Evolutionary conservation across 352 stramenopile species (phyloP).

Genomic region (Globisporangium middletonii): DNA sequence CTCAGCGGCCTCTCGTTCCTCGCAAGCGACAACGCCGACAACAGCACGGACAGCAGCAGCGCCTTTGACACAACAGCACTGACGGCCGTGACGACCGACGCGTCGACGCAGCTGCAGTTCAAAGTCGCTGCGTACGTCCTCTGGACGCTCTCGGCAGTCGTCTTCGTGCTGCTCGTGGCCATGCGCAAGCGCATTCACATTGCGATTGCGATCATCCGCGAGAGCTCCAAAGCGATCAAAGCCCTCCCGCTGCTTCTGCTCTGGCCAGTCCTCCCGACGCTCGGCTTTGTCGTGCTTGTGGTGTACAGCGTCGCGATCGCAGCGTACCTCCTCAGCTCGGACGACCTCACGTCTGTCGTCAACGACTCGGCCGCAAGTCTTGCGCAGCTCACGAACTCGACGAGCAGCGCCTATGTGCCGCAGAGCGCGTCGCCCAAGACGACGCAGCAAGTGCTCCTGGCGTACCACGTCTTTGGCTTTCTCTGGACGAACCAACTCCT

Average conservation of each 20-base stretch:
- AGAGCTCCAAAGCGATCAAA: conserved; percentile 59
- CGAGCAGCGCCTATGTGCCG: neutral
- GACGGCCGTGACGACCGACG: conserved; percentile 17
- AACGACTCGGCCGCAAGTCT: conserved; percentile 18
- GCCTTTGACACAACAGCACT: conserved; percentile 24
- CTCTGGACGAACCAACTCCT: conserved; percentile 97
- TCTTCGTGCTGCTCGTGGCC: conserved; percentile 54
- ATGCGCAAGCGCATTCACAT: conserved; percentile 69
- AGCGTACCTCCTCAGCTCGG: conserved; percentile 54
- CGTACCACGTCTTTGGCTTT: conserved; percentile 92
- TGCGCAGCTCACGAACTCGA: conserved; percentile 21
- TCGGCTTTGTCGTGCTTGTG: conserved; percentile 47
- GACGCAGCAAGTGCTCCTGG: conserved; percentile 49
- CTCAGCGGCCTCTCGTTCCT: conserved; percentile 39
- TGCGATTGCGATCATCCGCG: conserved; percentile 62
- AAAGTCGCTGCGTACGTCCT: conserved; percentile 56
- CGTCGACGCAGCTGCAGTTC: conserved; percentile 48
- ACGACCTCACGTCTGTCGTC: conserved; percentile 29
- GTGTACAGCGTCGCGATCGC: conserved; percentile 51
- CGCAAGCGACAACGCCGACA: conserved; percentile 20
- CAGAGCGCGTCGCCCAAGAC: conserved; percentile 28
- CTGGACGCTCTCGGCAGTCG: conserved; percentile 38
- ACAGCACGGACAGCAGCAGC: neutral
- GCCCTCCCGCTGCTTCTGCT: conserved; percentile 53
- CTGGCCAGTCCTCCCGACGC: conserved; percentile 50